Conservation (phyloP, 2,329 filamentous ascomycete genomes). For the Phaeosphaeria sp. region DNA sequence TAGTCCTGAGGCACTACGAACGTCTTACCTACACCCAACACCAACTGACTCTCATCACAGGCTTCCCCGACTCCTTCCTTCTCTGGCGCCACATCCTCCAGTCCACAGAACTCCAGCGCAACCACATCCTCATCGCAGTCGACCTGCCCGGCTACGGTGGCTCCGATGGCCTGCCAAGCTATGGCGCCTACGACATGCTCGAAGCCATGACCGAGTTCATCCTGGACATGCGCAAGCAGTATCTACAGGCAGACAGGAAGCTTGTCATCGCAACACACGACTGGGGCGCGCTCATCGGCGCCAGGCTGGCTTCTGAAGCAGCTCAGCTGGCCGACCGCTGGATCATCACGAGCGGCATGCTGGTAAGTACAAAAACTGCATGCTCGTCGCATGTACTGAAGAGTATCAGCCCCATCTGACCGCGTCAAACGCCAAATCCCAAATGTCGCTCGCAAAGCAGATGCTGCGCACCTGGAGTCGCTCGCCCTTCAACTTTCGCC, state of each 20-base stretch:
- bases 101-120: slow-evolving; percentile 47
- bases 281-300: slow-evolving; percentile 62
- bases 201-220: slow-evolving; percentile 63
- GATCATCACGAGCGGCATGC: slow-evolving; percentile 60
- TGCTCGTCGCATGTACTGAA: background rate
- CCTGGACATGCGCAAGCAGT: slow-evolving; percentile 56
- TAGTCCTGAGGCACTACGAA: background rate
- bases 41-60: slow-evolving; percentile 14
- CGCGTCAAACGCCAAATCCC: slow-evolving; percentile 51
- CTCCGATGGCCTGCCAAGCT: slow-evolving; percentile 59
- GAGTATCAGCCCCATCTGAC: slow-evolving; percentile 49
- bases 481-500: slow-evolving; percentile 53
- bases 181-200: slow-evolving; percentile 59
- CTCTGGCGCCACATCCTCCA: slow-evolving; percentile 60
- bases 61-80: slow-evolving; percentile 66
- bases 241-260: slow-evolving; percentile 37
- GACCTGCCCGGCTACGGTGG: slow-evolving; percentile 67
- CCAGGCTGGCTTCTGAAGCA: slow-evolving; percentile 66
- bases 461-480: slow-evolving; percentile 58
- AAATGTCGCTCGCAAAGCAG: slow-evolving; percentile 54
- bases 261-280: slow-evolving; percentile 61
- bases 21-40: background rate
- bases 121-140: slow-evolving; percentile 58
- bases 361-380: slow-evolving; percentile 53
- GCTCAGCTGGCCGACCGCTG: slow-evolving; percentile 62